Conservation (phyloP, 208 protist genomes). For the Acanthamoeba culbertsoni region DNA sequence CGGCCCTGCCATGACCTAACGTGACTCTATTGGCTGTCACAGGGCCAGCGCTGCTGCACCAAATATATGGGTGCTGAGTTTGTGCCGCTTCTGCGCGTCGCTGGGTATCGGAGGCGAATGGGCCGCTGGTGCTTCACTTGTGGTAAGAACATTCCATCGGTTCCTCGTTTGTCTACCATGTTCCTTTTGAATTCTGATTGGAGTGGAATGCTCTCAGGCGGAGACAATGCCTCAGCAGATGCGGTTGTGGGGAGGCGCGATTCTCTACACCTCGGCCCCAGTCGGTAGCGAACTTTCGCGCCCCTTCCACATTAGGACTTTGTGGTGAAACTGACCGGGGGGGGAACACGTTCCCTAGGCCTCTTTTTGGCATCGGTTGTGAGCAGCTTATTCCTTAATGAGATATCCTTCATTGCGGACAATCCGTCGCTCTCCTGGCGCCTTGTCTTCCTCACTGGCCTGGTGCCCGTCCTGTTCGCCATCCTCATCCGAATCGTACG, state of each 20-base stretch:
- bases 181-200: background rate
- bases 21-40: background rate
- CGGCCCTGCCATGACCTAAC: no score
- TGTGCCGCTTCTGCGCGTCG: constrained; percentile 2
- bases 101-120: constrained; percentile 38
- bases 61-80: constrained; percentile 29
- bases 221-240: constrained; percentile 40
- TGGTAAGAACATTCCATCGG: background rate
- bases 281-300: background rate
- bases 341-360: no score
- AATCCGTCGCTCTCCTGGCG: constrained; percentile 29
- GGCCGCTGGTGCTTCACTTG: constrained; percentile 18
- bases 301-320: no score
- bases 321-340: no score
- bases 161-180: background rate
- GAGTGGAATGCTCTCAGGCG: background rate
- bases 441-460: constrained; percentile 17
- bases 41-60: background rate
- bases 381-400: constrained; percentile 49
- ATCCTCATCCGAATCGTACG: constrained; percentile 33
- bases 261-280: constrained; percentile 32
- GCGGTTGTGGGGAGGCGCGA: constrained; percentile 35
- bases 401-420: constrained; percentile 40
- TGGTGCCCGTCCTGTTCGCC: background rate
- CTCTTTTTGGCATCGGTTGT: constrained; percentile 32